phyloP scores from a whole-genome alignment of 768 basidiomycete genomes.

The Guyanaporus albipodus region DNA sequence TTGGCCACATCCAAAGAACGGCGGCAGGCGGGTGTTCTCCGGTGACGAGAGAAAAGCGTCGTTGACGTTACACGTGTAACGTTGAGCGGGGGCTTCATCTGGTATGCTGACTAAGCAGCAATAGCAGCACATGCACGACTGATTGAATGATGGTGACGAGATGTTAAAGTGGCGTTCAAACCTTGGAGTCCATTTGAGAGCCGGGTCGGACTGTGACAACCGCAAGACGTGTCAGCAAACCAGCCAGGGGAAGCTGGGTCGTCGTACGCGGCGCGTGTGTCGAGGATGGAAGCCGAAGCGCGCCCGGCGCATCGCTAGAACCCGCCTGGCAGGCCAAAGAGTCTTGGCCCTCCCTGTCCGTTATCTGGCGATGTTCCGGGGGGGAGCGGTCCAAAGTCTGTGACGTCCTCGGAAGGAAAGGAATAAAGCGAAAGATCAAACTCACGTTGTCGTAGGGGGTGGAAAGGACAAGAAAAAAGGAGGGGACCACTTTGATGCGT shows the following conservation, averaged over 20 bases:
- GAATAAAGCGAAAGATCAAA: slow-evolving; percentile 1
- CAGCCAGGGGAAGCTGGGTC: neutral
- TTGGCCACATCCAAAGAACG: neutral
- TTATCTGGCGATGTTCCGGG: too few relatives aligned
- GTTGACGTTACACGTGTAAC: slow-evolving; percentile 30
- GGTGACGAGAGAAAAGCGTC: neutral
- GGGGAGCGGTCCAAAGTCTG: neutral
- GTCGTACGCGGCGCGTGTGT: neutral
- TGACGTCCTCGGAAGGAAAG: neutral
- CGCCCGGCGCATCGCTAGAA: neutral
- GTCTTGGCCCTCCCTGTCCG: neutral
- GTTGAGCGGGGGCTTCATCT: slow-evolving; percentile 17
- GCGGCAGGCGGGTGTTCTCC: slow-evolving; percentile 1
- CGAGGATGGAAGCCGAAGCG: slow-evolving; percentile 10
- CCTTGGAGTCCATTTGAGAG: slow-evolving; percentile 9
- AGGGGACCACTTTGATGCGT: slow-evolving; percentile 1
- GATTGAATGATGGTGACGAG: too few relatives aligned
- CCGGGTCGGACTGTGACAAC: neutral
- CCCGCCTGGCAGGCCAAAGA: neutral
- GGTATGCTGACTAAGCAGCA: slow-evolving; percentile 11
- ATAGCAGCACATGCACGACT: too few relatives aligned
- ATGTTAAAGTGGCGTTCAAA: neutral
- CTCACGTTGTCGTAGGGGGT: neutral
- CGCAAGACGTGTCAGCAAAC: too few relatives aligned
- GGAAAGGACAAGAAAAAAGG: neutral